Evolutionary conservation across 805 yeast species (phyloP), one percentile per base, ranked within the genome.

Genomic region (Starmerella vaccinii): DNA sequence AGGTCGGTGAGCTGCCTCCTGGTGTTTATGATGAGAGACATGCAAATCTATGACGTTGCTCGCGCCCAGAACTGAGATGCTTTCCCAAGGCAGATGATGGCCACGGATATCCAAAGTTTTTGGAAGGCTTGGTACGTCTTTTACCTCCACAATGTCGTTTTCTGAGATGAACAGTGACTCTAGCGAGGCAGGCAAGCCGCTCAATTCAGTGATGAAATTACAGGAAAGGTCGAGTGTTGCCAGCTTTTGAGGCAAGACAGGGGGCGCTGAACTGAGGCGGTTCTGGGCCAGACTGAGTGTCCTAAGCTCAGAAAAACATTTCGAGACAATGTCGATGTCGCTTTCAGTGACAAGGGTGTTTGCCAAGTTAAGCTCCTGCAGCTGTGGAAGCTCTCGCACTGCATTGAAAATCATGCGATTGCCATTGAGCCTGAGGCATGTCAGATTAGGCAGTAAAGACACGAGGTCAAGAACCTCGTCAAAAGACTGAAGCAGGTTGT

Each of bases 401-500:
- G 9, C 1, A 40, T 7, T 46, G 34, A 27, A 65, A 29, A 13
- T 8, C 30, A 68, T 57, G 30, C 70, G 57, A 47, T 68, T 68
- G 12, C 70, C 71, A 34, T 77, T 80, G 40, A 84, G 57, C 38
- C 74, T 71, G 29, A 85, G 56, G 1, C 62, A 60, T 21, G 58
- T 52, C 6, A 86, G 54, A 0, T 53, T 51, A 0, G 53, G 53
- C 21, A 80, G 54, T 2, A 58, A 50, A 3, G 57, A 49, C 0
- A 74, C 52, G 13, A 81, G 63, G 1, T 59, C 54, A 47, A 71
- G 59, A 0, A 82, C 60, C 1, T 63, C 66, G 0, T 60, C 49
- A 52, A 80, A 60, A 47, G 70, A 65, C 19, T 61, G 60, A 37
- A 85, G 63, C 44, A 83, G 63, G 61, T 85, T 82, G 61, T 66